Conservation (phyloP, 495 filamentous ascomycete genomes). For the Beverwykella pulmonaria region DNA sequence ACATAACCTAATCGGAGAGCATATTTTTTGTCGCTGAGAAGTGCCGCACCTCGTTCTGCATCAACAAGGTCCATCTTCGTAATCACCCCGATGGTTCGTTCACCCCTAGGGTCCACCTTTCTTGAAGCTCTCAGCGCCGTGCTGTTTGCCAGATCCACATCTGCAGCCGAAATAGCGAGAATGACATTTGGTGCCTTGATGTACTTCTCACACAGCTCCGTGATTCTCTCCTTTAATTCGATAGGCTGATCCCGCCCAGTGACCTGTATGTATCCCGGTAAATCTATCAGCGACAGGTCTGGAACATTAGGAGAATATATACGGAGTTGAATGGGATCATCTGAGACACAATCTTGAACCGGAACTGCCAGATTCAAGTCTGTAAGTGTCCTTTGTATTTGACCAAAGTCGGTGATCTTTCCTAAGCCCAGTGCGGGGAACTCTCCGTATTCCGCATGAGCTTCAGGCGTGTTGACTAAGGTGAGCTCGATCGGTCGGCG, state of each 20-base stretch:
- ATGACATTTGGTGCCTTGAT: conserved; percentile 96
- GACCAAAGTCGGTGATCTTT: conserved; percentile 89
- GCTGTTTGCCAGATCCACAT: conserved; percentile 96
- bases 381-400: conserved; percentile 89
- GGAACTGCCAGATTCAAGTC: conserved; percentile 94
- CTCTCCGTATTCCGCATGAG: conserved; percentile 90
- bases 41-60: conserved; percentile 70
- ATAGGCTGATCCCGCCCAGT: conserved; percentile 85
- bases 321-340: conserved; percentile 93
- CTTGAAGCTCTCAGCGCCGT: conserved; percentile 88
- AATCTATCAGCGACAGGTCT: conserved; percentile 92
- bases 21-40: conserved; percentile 88
- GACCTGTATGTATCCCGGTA: conserved; percentile 97
- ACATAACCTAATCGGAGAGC: conserved; percentile 96
- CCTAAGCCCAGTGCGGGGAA: conserved; percentile 90
- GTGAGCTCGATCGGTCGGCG: conserved; percentile 95
- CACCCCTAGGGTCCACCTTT: conserved; percentile 89
- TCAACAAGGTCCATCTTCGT: conserved; percentile 99
- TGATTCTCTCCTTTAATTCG: conserved; percentile 93
- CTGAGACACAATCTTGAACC: conserved; percentile 85
- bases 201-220: conserved; percentile 96
- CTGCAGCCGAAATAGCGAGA: conserved; percentile 93
- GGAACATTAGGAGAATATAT: conserved; percentile 96
- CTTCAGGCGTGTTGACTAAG: conserved; percentile 90
- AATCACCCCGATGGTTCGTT: conserved; percentile 95